Conservation (phyloP, 2,329 filamentous ascomycete species). For the Fusarium tanahbumbuense region DNA sequence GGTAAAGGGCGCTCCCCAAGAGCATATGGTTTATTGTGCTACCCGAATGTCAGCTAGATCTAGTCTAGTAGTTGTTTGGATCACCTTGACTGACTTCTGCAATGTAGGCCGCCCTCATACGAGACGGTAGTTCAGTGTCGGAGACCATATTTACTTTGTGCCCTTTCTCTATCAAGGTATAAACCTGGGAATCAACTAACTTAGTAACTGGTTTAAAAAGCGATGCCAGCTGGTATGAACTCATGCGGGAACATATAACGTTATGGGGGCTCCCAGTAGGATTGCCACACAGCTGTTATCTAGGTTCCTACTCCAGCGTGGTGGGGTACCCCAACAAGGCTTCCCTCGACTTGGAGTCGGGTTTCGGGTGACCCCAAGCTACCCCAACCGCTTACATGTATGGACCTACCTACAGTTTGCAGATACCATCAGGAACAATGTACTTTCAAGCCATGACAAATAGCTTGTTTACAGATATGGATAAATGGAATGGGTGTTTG, state of each 20-base stretch:
- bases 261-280: neutral
- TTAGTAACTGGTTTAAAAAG: neutral
- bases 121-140: neutral
- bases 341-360: slow-evolving; percentile 5
- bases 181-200: neutral
- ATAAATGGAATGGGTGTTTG: neutral
- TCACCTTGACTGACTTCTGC: neutral
- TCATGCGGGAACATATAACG: neutral
- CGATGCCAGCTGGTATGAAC: neutral
- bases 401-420: neutral
- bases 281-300: neutral
- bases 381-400: slow-evolving; percentile 1
- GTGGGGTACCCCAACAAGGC: slow-evolving; percentile 17
- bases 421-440: neutral
- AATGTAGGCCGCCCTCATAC: slow-evolving; percentile 15
- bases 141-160: neutral
- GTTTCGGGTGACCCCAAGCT: neutral
- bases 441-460: neutral
- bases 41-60: neutral
- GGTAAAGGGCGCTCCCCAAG: slow-evolving; percentile 2
- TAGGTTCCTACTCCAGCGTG: neutral
- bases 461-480: neutral
- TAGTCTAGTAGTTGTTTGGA: neutral
- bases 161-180: neutral
- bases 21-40: slow-evolving; percentile 22